phyloP scores from a whole-genome alignment of 225 moss, liverwort and hornwort genomes.

The Bryum argenteum region DNA sequence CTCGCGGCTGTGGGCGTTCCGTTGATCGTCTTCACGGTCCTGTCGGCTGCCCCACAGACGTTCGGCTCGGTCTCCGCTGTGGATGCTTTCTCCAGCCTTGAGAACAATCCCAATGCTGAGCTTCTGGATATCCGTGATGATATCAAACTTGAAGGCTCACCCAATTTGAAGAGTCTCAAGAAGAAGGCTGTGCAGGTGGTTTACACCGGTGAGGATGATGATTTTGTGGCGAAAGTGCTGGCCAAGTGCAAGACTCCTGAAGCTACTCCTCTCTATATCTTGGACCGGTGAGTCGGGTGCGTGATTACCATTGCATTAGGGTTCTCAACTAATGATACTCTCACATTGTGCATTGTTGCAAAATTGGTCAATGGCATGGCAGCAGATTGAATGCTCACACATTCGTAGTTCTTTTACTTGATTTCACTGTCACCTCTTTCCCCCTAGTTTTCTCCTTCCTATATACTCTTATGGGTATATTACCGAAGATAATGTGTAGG shows the following conservation, averaged over 20 bases:
- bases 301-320: neutral
- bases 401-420: no score
- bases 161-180: constrained; percentile 58
- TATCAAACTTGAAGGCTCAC: constrained; percentile 53
- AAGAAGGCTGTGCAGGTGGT: constrained; percentile 58
- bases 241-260: constrained; percentile 35
- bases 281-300: constrained; percentile 42
- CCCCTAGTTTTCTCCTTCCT: no score
- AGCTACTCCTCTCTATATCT: constrained; percentile 34
- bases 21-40: constrained; percentile 45
- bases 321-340: neutral
- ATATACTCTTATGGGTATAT: no score
- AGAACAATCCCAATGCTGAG: constrained; percentile 33
- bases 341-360: no score
- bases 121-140: constrained; percentile 79
- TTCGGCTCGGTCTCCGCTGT: constrained; percentile 62
- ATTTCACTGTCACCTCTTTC: no score
- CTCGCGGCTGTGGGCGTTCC: constrained; percentile 59
- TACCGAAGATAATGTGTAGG: no score
- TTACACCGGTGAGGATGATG: constrained; percentile 19
- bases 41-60: constrained; percentile 45
- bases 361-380: no score
- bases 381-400: no score
- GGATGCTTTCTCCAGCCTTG: constrained; percentile 56
- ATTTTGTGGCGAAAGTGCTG: constrained; percentile 24